Base-by-base conservation (phyloP, 2,329 filamentous ascomycete genomes). In the Bipolaris gigantea region DNA sequence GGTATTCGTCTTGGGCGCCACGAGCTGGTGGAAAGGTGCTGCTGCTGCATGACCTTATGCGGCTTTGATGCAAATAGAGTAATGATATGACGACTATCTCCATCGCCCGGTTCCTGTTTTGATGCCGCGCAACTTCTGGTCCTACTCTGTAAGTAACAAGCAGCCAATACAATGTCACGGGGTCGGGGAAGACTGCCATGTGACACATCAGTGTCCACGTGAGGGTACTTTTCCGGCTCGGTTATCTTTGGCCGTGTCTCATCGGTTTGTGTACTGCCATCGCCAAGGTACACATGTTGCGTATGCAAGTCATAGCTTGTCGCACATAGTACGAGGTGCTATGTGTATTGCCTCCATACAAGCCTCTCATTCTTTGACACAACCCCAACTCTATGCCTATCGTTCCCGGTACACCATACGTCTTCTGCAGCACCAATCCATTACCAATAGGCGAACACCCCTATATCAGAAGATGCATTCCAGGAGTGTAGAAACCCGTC, bases 1-100 rank as follows among this genome's bases (percentile, higher is more conserved):
- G 55, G 82, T 92, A 8, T 93, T 92, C 74, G 87, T 92, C 47
- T 73, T 93, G 58, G 89, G 88, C 11, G 78, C 81, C 9, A 66
- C 79, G 41, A 77, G 76, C 46, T 81, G 79, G 79, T 81, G 77
- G 77, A 75, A 72, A 51, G 76, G 76, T 21, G 68, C 62, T 33
- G 62, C 64, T 40, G 58, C 62, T 34, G 63, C 62, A 48, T 73
- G 59, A 69, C 42, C 16, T 33, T 39, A 38, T 48, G 38, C 39
- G 15, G 27, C 44, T 35, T 35, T 19, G 32, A 39, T 19, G 23
- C 45, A 18, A 7, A 23, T 46, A 51, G 48, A 51, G 30, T 19
- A 51, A 33, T 46, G 36, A 21, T 46, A 55, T 46, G 48, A 45
- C 41, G 16, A 43, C 19, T 30, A 16, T 19, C 19, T 35, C 35